These are phyloP conservation scores for Bauhinia variegata DNA, from an alignment of 306 rosid species.

Conservation along the genomic window DNA sequence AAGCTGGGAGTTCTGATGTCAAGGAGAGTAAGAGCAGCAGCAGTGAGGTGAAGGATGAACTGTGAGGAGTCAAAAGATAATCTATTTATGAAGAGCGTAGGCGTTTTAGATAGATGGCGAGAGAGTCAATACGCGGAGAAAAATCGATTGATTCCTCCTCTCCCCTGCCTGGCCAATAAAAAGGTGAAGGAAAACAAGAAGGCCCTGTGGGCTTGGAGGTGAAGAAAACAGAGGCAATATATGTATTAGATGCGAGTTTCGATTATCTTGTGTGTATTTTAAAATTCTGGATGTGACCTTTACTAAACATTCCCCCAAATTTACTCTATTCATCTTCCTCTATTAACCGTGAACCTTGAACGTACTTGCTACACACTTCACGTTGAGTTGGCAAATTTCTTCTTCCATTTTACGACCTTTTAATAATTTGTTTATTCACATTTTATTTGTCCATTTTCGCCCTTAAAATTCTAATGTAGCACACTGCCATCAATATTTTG, in stretches of 20 bases:
- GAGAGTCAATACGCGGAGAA: slow-evolving; percentile 29
- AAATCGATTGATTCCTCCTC: slow-evolving; percentile 16
- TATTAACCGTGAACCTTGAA: no score
- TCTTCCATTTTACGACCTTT: no score
- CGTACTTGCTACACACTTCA: no score
- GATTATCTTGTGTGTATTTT: slow-evolving; percentile 22
- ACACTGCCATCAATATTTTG: no score
- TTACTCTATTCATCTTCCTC: no score
- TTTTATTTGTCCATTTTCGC: no score
- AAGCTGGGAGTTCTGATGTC: slow-evolving; percentile 49
- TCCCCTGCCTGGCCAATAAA: slow-evolving; percentile 14
- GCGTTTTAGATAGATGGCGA: slow-evolving; percentile 28
- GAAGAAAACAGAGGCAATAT: slow-evolving; percentile 19
- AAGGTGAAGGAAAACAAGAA: background rate
- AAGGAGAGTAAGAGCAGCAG: slow-evolving; percentile 55
- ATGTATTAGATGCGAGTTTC: no score
- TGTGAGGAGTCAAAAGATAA: slow-evolving; percentile 46
- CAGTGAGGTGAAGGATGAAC: slow-evolving; percentile 71
- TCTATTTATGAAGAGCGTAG: slow-evolving; percentile 32
- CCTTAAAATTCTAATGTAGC: no score
- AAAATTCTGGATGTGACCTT: slow-evolving; percentile 34
- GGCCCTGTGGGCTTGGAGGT: background rate
- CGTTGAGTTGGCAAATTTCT: no score
- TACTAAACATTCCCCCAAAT: background rate
- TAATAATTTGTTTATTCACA: background rate